phyloP scores from a whole-genome alignment of 2,329 filamentous ascomycete species.

The Claviceps spartinae region DNA sequence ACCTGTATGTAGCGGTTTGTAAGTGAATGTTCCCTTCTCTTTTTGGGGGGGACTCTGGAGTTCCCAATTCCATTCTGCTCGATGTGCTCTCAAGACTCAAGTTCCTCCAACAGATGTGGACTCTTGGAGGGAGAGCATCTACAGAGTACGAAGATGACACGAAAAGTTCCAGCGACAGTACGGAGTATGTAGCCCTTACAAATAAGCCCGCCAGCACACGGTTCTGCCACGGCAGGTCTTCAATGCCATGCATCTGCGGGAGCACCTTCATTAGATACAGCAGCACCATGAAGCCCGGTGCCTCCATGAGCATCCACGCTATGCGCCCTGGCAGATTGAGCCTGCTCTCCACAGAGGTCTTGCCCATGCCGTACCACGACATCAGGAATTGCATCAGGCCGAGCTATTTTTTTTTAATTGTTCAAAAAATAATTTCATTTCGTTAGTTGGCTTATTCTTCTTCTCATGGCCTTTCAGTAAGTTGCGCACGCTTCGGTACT shows the following conservation, averaged over 20 bases:
- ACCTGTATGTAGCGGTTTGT: slow-evolving; percentile 27
- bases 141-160: no score
- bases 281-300: slow-evolving; percentile 60
- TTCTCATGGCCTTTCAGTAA: no score
- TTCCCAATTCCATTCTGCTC: background rate
- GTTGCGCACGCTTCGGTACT: background rate
- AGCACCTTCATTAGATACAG: slow-evolving; percentile 67
- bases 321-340: slow-evolving; percentile 82
- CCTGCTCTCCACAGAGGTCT: slow-evolving; percentile 61
- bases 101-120: no score
- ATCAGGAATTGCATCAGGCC: slow-evolving; percentile 60
- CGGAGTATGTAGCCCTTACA: slow-evolving; percentile 21
- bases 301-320: slow-evolving; percentile 83
- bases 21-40: background rate
- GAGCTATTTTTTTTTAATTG: slow-evolving; percentile 33
- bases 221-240: slow-evolving; percentile 60
- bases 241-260: slow-evolving; percentile 42
- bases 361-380: slow-evolving; percentile 84
- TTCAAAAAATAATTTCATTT: background rate
- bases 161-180: background rate
- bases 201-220: slow-evolving; percentile 60
- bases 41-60: background rate
- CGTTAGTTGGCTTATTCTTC: no score
- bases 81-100: no score
- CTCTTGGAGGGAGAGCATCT: no score